Percentiles rank a stretch among this genome's conserved stretches.
phyloP scores from a whole-genome alignment of 805 yeast genomes.

The Barnettozyma sucrosica region DNA sequence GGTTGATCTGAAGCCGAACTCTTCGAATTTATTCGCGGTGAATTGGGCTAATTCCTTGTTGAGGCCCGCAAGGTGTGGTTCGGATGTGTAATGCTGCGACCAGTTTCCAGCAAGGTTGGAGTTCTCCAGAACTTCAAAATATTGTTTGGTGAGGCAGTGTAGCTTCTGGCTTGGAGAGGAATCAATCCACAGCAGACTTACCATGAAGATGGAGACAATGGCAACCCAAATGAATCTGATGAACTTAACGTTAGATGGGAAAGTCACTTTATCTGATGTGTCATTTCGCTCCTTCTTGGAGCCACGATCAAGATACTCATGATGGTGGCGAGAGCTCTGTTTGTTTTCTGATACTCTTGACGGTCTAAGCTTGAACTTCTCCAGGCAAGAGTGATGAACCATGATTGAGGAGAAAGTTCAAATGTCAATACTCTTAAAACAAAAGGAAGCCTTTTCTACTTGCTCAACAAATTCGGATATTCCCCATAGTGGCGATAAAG shows the following conservation, averaged over 20 bases:
- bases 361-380: constrained; percentile 1
- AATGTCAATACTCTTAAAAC: background rate
- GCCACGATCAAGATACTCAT: background rate
- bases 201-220: background rate
- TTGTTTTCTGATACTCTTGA: background rate
- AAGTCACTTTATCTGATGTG: background rate
- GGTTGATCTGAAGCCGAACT: constrained; percentile 50
- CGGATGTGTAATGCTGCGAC: constrained; percentile 45
- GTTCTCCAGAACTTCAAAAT: constrained; percentile 21
- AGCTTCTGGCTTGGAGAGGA: constrained; percentile 3
- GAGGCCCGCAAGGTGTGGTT: constrained; percentile 56
- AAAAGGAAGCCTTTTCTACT: background rate
- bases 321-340: background rate
- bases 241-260: background rate
- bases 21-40: constrained; percentile 52
- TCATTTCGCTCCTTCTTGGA: background rate
- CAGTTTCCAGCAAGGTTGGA: constrained; percentile 43
- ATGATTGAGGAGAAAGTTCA: background rate
- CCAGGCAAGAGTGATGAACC: constrained; percentile 3
- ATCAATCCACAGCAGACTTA: background rate
- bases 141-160: constrained; percentile 15
- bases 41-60: constrained; percentile 46
- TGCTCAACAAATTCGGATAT: background rate
- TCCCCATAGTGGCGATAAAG: background rate
- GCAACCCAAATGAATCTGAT: background rate